These are phyloP conservation scores for Licmophora abbreviata DNA, from an alignment of 108 stramenopile genomes.

Conservation along the genomic window DNA sequence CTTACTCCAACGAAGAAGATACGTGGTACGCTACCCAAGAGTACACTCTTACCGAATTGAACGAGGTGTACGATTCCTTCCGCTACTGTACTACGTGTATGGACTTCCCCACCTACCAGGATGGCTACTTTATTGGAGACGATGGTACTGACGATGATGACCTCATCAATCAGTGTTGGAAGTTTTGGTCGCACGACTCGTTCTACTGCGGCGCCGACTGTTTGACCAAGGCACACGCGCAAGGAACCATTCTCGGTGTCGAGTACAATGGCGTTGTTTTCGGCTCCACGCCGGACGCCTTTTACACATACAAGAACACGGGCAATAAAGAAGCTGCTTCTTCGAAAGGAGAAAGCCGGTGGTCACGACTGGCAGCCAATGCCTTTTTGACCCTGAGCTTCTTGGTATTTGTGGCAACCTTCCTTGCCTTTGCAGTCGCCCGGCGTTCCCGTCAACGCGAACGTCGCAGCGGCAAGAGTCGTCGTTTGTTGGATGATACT, in stretches of 20 bases:
- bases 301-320: slow-evolving; percentile 18
- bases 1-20: slow-evolving; percentile 25
- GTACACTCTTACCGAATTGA: slow-evolving; percentile 66
- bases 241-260: slow-evolving; percentile 57
- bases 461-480: slow-evolving; percentile 30
- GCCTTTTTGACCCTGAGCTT: slow-evolving; percentile 59
- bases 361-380: slow-evolving; percentile 65
- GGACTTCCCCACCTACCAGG: slow-evolving; percentile 87
- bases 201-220: slow-evolving; percentile 68
- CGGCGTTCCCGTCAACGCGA: slow-evolving; percentile 66
- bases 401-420: slow-evolving; percentile 76
- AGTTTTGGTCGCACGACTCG: slow-evolving; percentile 79
- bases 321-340: not conserved
- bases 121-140: slow-evolving; percentile 84
- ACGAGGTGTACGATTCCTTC: slow-evolving; percentile 67
- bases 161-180: slow-evolving; percentile 90
- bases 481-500: slow-evolving; percentile 61
- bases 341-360: slow-evolving; percentile 16
- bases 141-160: slow-evolving; percentile 78
- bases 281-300: slow-evolving; percentile 28
- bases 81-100: slow-evolving; percentile 75
- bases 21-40: slow-evolving; percentile 68
- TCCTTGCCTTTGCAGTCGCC: slow-evolving; percentile 81
- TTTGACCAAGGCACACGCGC: slow-evolving; percentile 58
- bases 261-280: slow-evolving; percentile 48